These are phyloP conservation scores for Carex myosuroides DNA, from an alignment of 176 grass and related monocot species.

Conservation along the genomic window DNA sequence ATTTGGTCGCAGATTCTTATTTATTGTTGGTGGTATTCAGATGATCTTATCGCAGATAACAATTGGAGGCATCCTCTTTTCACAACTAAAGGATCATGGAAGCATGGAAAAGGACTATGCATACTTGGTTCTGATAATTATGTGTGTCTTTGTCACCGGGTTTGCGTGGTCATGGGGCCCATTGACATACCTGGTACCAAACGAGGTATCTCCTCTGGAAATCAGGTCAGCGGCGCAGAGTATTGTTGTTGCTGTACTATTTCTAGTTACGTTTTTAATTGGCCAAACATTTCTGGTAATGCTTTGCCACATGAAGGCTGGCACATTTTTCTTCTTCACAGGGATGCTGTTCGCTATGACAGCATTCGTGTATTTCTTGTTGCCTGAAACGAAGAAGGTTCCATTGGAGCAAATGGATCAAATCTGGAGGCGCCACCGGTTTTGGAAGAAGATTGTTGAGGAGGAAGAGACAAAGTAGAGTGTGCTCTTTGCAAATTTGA, in stretches of 20 bases:
- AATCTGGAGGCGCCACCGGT: conserved; percentile 57
- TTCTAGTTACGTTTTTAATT: conserved; percentile 55
- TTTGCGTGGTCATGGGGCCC: conserved; percentile 85
- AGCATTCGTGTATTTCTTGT: conserved; percentile 42
- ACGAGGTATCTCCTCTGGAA: conserved; percentile 62
- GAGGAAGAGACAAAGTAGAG: conserved; percentile 39
- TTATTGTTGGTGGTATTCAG: conserved; percentile 47
- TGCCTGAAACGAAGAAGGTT: conserved; percentile 69
- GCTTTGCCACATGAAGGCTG: conserved; percentile 54
- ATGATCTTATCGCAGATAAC: conserved; percentile 63
- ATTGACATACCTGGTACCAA: conserved; percentile 54
- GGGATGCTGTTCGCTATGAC: conserved; percentile 55
- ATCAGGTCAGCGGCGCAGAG: conserved; percentile 68
- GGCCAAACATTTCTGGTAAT: conserved; percentile 49
- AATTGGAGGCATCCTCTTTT: conserved; percentile 43
- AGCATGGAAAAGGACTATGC: conserved; percentile 39
- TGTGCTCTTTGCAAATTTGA: conserved; percentile 34
- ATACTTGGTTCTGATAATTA: conserved; percentile 44
- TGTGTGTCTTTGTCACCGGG: conserved; percentile 59
- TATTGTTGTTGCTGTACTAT: conserved; percentile 58
- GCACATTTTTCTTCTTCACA: conserved; percentile 53
- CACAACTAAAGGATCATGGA: conserved; percentile 52
- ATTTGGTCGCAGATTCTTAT: conserved; percentile 54
- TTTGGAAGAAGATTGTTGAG: conserved; percentile 53
- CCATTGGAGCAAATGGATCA: conserved; percentile 82